Evolutionary conservation across 2,329 filamentous ascomycete species (phyloP).

Genomic region (Triangularia setosa): DNA sequence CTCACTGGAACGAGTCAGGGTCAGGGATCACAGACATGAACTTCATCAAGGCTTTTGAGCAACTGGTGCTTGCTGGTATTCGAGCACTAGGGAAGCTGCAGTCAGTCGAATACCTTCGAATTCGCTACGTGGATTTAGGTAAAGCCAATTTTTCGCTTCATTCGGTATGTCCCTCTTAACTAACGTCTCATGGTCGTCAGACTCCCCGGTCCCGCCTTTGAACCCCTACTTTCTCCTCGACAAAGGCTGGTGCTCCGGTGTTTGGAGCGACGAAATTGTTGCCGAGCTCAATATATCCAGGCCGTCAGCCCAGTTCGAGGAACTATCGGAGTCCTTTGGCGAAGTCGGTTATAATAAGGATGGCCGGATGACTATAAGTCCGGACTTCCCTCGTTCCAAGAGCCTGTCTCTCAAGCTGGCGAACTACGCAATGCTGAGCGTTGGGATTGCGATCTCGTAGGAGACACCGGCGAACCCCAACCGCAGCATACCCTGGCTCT

Average conservation of each 20-base stretch:
- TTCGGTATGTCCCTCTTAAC: neutral
- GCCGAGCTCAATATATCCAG: constrained; percentile 55
- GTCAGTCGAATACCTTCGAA: constrained; percentile 60
- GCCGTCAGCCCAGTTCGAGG: constrained; percentile 55
- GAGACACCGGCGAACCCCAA: too few relatives aligned
- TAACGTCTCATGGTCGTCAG: constrained; percentile 34
- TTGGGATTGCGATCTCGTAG: constrained; percentile 35
- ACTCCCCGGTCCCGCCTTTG: constrained; percentile 64
- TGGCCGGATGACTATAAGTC: constrained; percentile 53
- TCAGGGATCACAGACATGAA: constrained; percentile 68
- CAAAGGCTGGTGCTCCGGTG: constrained; percentile 58
- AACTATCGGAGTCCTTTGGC: constrained; percentile 62
- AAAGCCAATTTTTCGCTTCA: constrained; percentile 26
- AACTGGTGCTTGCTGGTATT: constrained; percentile 61
- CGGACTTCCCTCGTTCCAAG: constrained; percentile 50
- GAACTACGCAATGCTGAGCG: constrained; percentile 52
- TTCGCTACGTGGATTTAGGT: constrained; percentile 72
- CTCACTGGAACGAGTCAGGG: constrained; percentile 57
- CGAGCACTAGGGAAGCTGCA: constrained; percentile 56
- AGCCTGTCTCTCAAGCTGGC: constrained; percentile 54
- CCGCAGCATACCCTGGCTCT: too few relatives aligned
- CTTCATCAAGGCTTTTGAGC: constrained; percentile 69
- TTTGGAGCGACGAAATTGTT: constrained; percentile 69
- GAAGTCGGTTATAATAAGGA: constrained; percentile 57
- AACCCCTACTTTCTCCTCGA: constrained; percentile 69